Evolutionary conservation across 345 rosid species (phyloP), one percentile per base, ranked within the genome.

Genomic region (Melaleuca alternifolia): DNA sequence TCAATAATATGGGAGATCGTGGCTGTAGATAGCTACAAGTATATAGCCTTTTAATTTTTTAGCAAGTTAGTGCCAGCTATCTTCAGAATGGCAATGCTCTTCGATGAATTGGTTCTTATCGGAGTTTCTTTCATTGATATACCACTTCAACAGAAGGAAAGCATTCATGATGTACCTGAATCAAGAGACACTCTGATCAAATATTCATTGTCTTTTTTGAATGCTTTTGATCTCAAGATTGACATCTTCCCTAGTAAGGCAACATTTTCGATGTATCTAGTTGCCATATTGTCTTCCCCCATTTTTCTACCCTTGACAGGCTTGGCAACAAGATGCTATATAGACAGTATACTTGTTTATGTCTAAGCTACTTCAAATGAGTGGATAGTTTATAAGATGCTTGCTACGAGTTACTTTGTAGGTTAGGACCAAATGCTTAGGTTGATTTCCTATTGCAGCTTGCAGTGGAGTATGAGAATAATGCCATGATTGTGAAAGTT

Each of bases 381-480:
- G 33, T 59, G 71, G 5, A 59, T 59, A 59, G 33, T 59, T 59
- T 59, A n/a, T 59, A 59, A 59, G 71, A n/a, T 59, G 84, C 84
- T 33, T 3, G 50, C 51, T 48, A 11, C 10, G 48, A 24, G 30
- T 81, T 81, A n/a, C 50, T 7, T 82, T 50, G 54, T 20, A n/a
- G 28, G 84, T 83, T 16, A 30, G 61, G 61, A 18, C 57, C 37
- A 48, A 51, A 21, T 33, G 28, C 85, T 83, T 33, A 37, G 41
- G 26, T 83, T 28, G 50, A 83, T 83, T 56, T 41, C 41, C 62
- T 53, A 30, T 83, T 53, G 85, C 94, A 96, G 99, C 98, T 96
- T 85, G 96, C 97, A 2, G 98, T 96, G 87, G 97, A 94, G 92
- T 94, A 94, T 85, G 98, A 95, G 92, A 93, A 87, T 84, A 96